Conservation (phyloP, 305 asterid species). For the Fraxinus sp. region DNA sequence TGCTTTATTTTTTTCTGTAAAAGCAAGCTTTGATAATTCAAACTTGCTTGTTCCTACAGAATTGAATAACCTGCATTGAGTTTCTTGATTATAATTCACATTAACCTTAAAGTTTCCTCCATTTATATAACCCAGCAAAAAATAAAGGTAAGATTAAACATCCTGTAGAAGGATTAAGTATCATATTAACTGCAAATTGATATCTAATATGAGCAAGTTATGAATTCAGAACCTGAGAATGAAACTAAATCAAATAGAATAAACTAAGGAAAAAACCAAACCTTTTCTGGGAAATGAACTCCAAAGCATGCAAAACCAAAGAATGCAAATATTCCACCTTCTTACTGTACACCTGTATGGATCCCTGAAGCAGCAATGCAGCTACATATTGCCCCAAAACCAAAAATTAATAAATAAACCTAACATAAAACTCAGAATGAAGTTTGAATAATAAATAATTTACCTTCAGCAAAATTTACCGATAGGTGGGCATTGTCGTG, state of each 20-base stretch:
- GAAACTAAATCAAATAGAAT: not conserved
- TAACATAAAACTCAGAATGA: not conserved
- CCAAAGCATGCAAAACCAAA: constrained; percentile 86
- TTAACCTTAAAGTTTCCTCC: not conserved
- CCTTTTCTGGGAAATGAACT: constrained; percentile 86
- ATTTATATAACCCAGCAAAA: not conserved
- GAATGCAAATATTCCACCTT: constrained; percentile 93
- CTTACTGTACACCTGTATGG: constrained; percentile 92
- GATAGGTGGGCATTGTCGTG: constrained; percentile 49
- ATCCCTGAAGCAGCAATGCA: constrained; percentile 98
- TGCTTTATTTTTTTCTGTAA: not conserved
- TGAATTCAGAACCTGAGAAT: not conserved
- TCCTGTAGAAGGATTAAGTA: not conserved
- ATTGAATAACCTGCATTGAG: not conserved
- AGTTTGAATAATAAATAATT: not conserved
- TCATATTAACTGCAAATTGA: not conserved
- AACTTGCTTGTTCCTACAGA: constrained; percentile 1
- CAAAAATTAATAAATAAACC: not conserved
- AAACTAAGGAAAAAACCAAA: constrained; percentile 26
- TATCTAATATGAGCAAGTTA: not conserved
- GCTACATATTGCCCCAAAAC: constrained; percentile 50
- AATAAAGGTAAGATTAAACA: not conserved
- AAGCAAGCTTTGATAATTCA: not conserved
- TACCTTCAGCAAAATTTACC: constrained; percentile 93
- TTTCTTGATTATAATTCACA: not conserved